phyloP scores from a whole-genome alignment of 1,284 basidiomycete genomes.

The Tylopilus orsonianus region DNA sequence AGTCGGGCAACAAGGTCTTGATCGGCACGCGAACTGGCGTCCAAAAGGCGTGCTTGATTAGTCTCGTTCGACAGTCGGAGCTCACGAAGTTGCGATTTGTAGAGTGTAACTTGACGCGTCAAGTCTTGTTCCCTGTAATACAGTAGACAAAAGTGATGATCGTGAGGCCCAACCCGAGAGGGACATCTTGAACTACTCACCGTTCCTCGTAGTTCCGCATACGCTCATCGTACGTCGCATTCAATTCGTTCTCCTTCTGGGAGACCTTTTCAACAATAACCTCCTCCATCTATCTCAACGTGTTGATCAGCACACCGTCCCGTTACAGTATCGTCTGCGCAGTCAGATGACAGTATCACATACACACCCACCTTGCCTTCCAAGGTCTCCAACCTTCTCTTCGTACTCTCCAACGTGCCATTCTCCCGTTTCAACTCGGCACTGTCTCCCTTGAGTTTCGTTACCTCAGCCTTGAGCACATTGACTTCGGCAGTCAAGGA shows the following conservation, averaged over 20 bases:
- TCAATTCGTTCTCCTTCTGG: constrained; percentile 92
- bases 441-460: constrained; percentile 77
- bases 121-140: constrained; percentile 83
- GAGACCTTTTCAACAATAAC: constrained; percentile 82
- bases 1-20: constrained; percentile 88
- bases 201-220: constrained; percentile 93
- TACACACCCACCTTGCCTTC: constrained; percentile 70
- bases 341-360: neutral
- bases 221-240: constrained; percentile 95
- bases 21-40: constrained; percentile 76
- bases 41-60: constrained; percentile 78
- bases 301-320: constrained; percentile 1
- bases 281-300: constrained; percentile 74
- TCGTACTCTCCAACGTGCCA: constrained; percentile 54
- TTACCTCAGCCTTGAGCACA: constrained; percentile 72
- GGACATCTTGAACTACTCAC: constrained; percentile 40
- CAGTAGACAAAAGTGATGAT: neutral
- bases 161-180: constrained; percentile 2
- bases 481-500: constrained; percentile 57
- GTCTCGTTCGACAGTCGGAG: constrained; percentile 89
- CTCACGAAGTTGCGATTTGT: constrained; percentile 87
- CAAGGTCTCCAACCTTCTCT: constrained; percentile 72
- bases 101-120: constrained; percentile 80
- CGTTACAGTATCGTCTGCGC: neutral
- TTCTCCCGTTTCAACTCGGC: constrained; percentile 70